Evolutionary conservation across 2,329 filamentous ascomycete species (phyloP), one percentile per base, ranked within the genome.

Genomic region (Parascedosporium putredinis): DNA sequence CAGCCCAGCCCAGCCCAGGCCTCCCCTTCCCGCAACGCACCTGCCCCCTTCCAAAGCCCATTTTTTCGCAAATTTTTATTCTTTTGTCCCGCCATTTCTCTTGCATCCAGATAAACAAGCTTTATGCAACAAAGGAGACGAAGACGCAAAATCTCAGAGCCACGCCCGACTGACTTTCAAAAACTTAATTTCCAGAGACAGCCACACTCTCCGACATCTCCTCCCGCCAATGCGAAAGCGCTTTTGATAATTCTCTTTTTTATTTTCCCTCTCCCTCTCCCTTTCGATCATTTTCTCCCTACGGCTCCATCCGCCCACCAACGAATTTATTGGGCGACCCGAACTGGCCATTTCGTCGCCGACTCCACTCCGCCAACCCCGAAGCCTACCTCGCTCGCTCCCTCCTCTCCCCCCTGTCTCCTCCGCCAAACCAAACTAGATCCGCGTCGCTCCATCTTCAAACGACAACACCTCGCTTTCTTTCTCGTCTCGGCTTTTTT

Each of bases 41-140:
- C n/a, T n/a, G n/a, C 18, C 31, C 45, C 45, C 31, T 23, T 36
- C 31, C 25, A 44, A n/a, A n/a, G n/a, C n/a, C n/a, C n/a, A n/a
- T n/a, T n/a, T n/a, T n/a, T n/a, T n/a, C n/a, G n/a, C n/a, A n/a
- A n/a, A n/a, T n/a, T n/a, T n/a, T n/a, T n/a, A n/a, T 23, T 44
- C 47, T 44, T 24, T 34, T 44, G 34, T 49, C 38, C 47, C n/a
- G n/a, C 47, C 47, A 49, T 25, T 43, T 49, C 44, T 49, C 27
- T 40, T 24, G 24, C 47, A 49, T 49, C 47, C 16, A 25, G 29
- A 47, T 25, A 25, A 45, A 45, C 43, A 45, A 45, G 31, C 45
- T 24, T 47, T 24, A 38, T 47, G 31, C 31, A 47, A 23, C 25
- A 23, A 47, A 38, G 24, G 18, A 46, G 44, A 20, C 16, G 23